Evolutionary conservation across 1,284 basidiomycete species (phyloP).

Genomic region (Cryptococcus floricola): DNA sequence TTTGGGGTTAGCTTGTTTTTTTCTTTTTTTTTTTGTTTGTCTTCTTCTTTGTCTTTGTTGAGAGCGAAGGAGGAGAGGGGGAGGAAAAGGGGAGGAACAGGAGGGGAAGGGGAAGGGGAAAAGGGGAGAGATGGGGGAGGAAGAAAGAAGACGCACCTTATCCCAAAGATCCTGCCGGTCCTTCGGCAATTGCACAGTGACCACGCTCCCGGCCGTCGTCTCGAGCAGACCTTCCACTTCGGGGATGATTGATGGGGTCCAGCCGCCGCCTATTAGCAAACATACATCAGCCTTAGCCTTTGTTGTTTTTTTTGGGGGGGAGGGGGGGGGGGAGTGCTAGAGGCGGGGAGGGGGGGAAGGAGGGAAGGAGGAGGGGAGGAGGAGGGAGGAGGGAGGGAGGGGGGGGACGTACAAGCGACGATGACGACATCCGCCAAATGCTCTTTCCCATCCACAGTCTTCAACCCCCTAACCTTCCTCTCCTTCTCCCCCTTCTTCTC

Average conservation of each 20-base stretch:
- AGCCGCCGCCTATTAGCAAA: constrained; percentile 21
- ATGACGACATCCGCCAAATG: constrained; percentile 24
- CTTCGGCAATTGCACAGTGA: constrained; percentile 19
- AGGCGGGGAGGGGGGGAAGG: too few relatives aligned
- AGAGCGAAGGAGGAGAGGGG: too few relatives aligned
- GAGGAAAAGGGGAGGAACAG: too few relatives aligned
- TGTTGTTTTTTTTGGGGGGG: too few relatives aligned
- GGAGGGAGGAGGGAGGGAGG: too few relatives aligned
- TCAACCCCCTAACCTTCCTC: constrained; percentile 16
- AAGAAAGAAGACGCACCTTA: constrained; percentile 4
- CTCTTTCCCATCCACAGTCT: constrained; percentile 21
- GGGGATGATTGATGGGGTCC: constrained; percentile 28
- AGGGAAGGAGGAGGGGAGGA: too few relatives aligned
- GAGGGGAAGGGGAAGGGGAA: too few relatives aligned
- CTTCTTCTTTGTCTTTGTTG: too few relatives aligned
- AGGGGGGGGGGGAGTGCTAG: too few relatives aligned
- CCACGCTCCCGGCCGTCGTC: constrained; percentile 26
- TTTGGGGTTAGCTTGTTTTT: neutral
- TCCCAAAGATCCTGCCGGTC: constrained; percentile 26
- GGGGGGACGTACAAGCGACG: constrained; percentile 21
- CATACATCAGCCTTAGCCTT: too few relatives aligned
- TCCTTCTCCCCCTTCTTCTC: constrained; percentile 2
- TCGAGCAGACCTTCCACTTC: constrained; percentile 17
- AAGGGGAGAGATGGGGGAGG: neutral
- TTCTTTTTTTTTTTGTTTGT: too few relatives aligned